Evolutionary conservation across 495 filamentous ascomycete species (phyloP).

Genomic region (Apodospora peruviana): DNA sequence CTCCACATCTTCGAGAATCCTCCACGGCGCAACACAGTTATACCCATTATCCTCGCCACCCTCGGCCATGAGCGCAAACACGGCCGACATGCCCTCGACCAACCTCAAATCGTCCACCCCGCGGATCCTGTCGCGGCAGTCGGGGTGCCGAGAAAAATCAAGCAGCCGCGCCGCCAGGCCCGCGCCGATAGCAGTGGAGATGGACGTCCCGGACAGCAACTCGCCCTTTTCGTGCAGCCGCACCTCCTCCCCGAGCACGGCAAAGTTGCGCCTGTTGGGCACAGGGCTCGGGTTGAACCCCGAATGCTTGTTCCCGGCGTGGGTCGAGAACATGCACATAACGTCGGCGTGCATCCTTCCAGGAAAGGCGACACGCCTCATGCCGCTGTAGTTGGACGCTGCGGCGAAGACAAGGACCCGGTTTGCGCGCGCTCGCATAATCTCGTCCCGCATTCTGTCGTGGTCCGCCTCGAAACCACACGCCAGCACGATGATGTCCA

Average conservation of each 20-base stretch:
- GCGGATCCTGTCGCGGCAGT: conserved; percentile 4
- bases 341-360: conserved; percentile 3
- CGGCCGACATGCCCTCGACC: conserved; percentile 8
- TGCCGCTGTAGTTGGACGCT: conserved; percentile 5
- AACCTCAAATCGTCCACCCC: conserved; percentile 1
- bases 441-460: not conserved
- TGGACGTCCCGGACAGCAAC: conserved; percentile 5
- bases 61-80: conserved; percentile 1
- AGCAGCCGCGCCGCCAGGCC: conserved; percentile 13
- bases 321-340: conserved; percentile 15
- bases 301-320: conserved; percentile 1
- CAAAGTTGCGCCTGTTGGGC: not conserved
- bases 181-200: conserved; percentile 11
- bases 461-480: conserved; percentile 1
- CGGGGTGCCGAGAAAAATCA: conserved; percentile 13
- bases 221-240: not conserved
- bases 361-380: conserved; percentile 6
- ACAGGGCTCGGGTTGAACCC: conserved; percentile 2
- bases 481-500: conserved; percentile 9
- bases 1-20: not conserved
- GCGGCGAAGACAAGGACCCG: conserved; percentile 9
- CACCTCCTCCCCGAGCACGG: conserved; percentile 10
- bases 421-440: not conserved
- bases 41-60: conserved; percentile 3
- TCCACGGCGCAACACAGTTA: conserved; percentile 9